Evolutionary conservation across 768 basidiomycete species (phyloP), one percentile per base, ranked within the genome.

Genomic region (Phaeotremella fagi): DNA sequence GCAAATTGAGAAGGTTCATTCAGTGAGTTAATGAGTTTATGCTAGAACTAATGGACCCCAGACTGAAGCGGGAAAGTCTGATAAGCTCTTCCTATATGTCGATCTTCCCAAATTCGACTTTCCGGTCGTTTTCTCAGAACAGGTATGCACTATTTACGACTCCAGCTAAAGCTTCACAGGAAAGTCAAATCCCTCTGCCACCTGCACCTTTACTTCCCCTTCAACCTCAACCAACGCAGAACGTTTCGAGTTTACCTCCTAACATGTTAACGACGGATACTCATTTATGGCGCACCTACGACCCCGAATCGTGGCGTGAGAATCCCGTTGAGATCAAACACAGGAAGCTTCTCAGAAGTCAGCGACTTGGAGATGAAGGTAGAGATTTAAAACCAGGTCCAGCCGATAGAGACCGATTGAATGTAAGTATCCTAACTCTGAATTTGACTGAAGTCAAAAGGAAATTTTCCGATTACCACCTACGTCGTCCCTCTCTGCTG

Each of bases 321-420:
- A 99, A 99, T 67, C 92, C 92, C 0, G 91, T 98, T 0, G 95
- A 99, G 66, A 90, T 92, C 68, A 99, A 99, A 68, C 91, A 98
- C 68, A 82, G 95, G 27, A 82, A 91, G 1, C 80, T 98, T 2
- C 88, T 97, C 55, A 85, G 95, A 43, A 94, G 91, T 71, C 92
- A 98, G 63, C 79, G 95, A 42, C 90, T 90, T 47, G 91, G 94
- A 42, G 90, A 92, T 0, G 86, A 95, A 47, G 94, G 98, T 67
- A 78, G 90, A 48, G 95, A 98, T 68, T 78, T 99, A 50, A 99
- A 99, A 64, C 95, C 95, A 0, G 94, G 97, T 66, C 90, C 94
- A 1, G 90, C 90, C 72, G 87, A 92, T 57, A 79, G 95, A 54
- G 94, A 99, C 72, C 88, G 91, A 45, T 81, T 99, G 3, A 87